Evolutionary conservation across 371 early-diverging fungal genomes (phyloP), one percentile per base, ranked within the genome.

Genomic region (Mucor irregularis): DNA sequence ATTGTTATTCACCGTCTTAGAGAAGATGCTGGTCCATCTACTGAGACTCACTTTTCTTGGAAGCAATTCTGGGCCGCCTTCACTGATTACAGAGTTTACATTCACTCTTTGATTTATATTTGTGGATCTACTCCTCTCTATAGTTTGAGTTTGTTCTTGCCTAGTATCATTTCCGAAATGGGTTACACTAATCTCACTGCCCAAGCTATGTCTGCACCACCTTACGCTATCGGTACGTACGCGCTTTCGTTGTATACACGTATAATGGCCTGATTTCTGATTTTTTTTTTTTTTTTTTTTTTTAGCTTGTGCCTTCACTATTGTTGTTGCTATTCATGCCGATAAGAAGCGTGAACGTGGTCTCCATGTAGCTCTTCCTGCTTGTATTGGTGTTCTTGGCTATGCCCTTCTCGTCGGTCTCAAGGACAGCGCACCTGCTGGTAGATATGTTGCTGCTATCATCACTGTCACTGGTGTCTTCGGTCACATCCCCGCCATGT

Each of bases 91-190:
- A 80, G 76, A 53, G 81, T 82, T 1, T 85, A 80, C 45, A 49
- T 80, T 60, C 82, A 81, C 45, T 66, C 75, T 35, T 50, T 83
- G 10, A 70, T 83, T 33, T 87, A 86, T 58, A 77, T 88, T 29
- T 83, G 87, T 47, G 73, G 79, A 24, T 70, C 85, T 14, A 84
- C 80, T 7, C 88, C 88, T 3, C 76, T 87, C 17, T 82, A 85
- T 66, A 82, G 85, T 45, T 64, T 87, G 44, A 74, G 79, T 53
- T 71, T 86, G 19, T 92, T 87, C 60, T 64, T 89, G 43, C 87
- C 91, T 1, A 87, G 87, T 44, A 86, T 91, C 40, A 85, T 91
- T 60, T 72, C 73, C 22, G 74, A 81, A 14, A 77, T 88, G 70
- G 89, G 90, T 1, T 89, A 71, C 66, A 73, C 71, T 11, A 37